Percentiles rank a stretch among this genome's conserved stretches.
These are phyloP conservation scores for Phytophthora hybrid DNA, from an alignment of 352 stramenopile genomes.

Conservation along the genomic window DNA sequence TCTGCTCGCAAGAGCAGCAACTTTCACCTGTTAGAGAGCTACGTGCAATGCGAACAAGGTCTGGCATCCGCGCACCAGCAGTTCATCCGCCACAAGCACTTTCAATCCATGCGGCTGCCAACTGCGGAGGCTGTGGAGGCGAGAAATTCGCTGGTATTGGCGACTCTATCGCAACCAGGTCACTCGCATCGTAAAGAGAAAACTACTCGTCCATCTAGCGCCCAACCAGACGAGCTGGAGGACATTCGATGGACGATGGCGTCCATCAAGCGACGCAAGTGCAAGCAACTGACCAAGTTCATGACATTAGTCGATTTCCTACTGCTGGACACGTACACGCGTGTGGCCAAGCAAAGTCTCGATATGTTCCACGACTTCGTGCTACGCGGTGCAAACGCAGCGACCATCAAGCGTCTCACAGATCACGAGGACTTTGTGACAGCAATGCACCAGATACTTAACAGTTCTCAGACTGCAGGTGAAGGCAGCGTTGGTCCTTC, in stretches of 20 bases:
- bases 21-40: constrained; percentile 64
- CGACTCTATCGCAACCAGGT: constrained; percentile 5
- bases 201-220: constrained; percentile 3
- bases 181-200: not conserved
- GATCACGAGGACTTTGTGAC: constrained; percentile 30
- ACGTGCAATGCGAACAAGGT: constrained; percentile 56
- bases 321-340: constrained; percentile 53
- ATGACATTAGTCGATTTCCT: constrained; percentile 66
- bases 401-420: constrained; percentile 38
- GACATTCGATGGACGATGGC: constrained; percentile 79
- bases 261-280: constrained; percentile 67
- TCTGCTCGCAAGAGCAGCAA: constrained; percentile 72
- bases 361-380: constrained; percentile 51
- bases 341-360: constrained; percentile 50
- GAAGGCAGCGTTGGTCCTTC: constrained; percentile 16
- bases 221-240: constrained; percentile 42
- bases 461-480: constrained; percentile 5
- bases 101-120: constrained; percentile 31
- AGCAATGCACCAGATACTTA: constrained; percentile 27
- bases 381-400: constrained; percentile 54
- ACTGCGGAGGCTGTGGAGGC: constrained; percentile 23
- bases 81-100: constrained; percentile 62
- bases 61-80: constrained; percentile 63
- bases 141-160: constrained; percentile 29
- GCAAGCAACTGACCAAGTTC: constrained; percentile 64